Base-by-base conservation (phyloP, 495 filamentous ascomycete genomes). In the Hypomontagnella monticulosa region DNA sequence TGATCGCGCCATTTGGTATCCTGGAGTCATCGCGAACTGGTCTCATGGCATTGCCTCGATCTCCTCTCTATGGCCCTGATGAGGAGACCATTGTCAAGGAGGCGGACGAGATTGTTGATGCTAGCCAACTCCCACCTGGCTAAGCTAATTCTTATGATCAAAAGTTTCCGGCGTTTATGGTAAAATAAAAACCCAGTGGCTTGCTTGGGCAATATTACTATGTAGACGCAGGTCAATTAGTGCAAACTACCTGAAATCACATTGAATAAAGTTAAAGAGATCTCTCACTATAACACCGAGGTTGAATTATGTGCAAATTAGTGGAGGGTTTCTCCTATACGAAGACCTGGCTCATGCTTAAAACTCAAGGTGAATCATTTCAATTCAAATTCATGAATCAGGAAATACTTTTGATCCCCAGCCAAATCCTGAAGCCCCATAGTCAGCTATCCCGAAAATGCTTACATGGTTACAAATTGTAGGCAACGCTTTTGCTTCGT, bases 1-100 rank as follows among this genome's bases (percentile, higher is more conserved):
- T 99, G 57, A 87, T 99, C 70, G 84, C 86, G 47, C 93, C 93
- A n/a, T 99, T 98, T 76, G 95, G 95, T 71, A 93, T 99, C 64
- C 85, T 99, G 14, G 95, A 99, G 79, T 97, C 92, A 40, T 91
- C 94, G 34, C 84, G 95, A 48, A 97, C 95, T 14, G 89, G 95
- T 75, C 86, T 99, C 32, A 99, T 97, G 95, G 95, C 95, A 15
- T 84, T 99, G 57, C 94, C 95, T 37, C 90, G 95, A 36, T 96
- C 95, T 23, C 95, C 95, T 48, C 85, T 99, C 18, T 85, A 90
- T 58, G 88, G 85, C 48, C 85, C 85, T 10, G 84, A 81, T 4
- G 90, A 96, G 67, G 89, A 93, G 46, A 63, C 84, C 7, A 87
- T 92, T 55, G 84, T 90, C 67, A 96, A 97, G 70, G 94, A 96